These are phyloP conservation scores for Sporobolomyces phaffii DNA, from an alignment of 768 basidiomycete species.

Conservation along the genomic window DNA sequence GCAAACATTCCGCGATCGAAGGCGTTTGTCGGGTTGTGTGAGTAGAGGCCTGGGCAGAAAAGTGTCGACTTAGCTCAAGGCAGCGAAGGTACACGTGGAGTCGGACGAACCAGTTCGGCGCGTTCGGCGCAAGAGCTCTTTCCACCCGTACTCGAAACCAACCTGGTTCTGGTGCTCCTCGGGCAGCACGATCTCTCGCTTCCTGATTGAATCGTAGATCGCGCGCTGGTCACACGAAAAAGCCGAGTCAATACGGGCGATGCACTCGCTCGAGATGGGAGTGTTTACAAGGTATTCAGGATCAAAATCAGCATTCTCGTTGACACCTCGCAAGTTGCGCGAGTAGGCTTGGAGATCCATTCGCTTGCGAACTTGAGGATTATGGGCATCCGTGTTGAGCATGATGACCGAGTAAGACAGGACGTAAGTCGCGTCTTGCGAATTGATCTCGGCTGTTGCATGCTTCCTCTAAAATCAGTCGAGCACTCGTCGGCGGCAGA, in stretches of 20 bases:
- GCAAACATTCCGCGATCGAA: slow-evolving; percentile 95
- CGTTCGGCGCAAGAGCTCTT: slow-evolving; percentile 80
- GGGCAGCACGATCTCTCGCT: slow-evolving; percentile 91
- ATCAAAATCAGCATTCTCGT: slow-evolving; percentile 74
- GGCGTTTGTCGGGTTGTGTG: slow-evolving; percentile 68
- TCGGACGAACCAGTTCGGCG: slow-evolving; percentile 45
- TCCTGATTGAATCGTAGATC: slow-evolving; percentile 90
- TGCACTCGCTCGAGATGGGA: not conserved
- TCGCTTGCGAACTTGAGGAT: slow-evolving; percentile 82
- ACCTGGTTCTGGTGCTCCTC: slow-evolving; percentile 94
- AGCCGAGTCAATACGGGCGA: slow-evolving; percentile 15
- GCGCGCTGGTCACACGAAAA: slow-evolving; percentile 55
- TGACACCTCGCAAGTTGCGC: slow-evolving; percentile 85
- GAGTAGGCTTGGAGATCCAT: slow-evolving; percentile 95
- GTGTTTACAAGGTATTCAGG: slow-evolving; percentile 71
- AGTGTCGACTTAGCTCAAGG: not conserved
- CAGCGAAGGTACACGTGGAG: not conserved
- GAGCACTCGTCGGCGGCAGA: not conserved
- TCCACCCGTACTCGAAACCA: slow-evolving; percentile 99
- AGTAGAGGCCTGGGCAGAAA: slow-evolving; percentile 54
- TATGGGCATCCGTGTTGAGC: slow-evolving; percentile 96
- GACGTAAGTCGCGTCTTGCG: slow-evolving; percentile 87
- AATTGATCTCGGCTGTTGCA: slow-evolving; percentile 70
- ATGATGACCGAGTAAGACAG: slow-evolving; percentile 92
- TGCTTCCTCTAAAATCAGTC: no score